phyloP scores from a whole-genome alignment of 192 early-diverging fungal species.

The Gonapodya prolifera region DNA sequence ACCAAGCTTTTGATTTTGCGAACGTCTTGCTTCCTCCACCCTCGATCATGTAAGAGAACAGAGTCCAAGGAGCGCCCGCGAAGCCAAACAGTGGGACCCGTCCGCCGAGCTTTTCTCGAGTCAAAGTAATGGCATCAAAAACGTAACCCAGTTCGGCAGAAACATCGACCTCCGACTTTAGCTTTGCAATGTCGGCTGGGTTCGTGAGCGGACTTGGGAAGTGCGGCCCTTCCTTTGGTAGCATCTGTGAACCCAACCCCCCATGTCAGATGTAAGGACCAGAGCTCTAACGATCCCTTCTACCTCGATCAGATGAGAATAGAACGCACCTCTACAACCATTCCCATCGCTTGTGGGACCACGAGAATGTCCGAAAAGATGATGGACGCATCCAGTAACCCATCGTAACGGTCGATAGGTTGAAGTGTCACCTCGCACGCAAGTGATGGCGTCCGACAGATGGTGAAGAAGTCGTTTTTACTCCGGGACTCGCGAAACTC shows the following conservation, averaged over 20 bases:
- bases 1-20: constrained; percentile 82
- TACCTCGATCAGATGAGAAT: background rate
- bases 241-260: constrained; percentile 50
- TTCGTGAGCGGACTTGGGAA: constrained; percentile 69
- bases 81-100: constrained; percentile 90
- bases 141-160: constrained; percentile 72
- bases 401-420: constrained; percentile 84
- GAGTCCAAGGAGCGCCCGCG: constrained; percentile 94
- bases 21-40: constrained; percentile 88
- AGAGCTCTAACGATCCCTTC: background rate
- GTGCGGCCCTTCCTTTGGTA: constrained; percentile 75
- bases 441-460: constrained; percentile 83
- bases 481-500: constrained; percentile 80
- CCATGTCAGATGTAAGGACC: background rate
- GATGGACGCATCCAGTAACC: constrained; percentile 87
- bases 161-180: constrained; percentile 54
- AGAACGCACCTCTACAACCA: constrained; percentile 46
- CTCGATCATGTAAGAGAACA: constrained; percentile 99
- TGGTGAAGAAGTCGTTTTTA: constrained; percentile 85
- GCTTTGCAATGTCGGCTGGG: constrained; percentile 56
- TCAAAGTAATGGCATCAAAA: constrained; percentile 87
- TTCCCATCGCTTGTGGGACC: constrained; percentile 90
- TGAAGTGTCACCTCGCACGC: constrained; percentile 93
- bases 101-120: constrained; percentile 68
- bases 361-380: constrained; percentile 99